Evolutionary conservation across 2,329 filamentous ascomycete species (phyloP), one percentile per base, ranked within the genome.

Genomic region (Talaromyces sp.): DNA sequence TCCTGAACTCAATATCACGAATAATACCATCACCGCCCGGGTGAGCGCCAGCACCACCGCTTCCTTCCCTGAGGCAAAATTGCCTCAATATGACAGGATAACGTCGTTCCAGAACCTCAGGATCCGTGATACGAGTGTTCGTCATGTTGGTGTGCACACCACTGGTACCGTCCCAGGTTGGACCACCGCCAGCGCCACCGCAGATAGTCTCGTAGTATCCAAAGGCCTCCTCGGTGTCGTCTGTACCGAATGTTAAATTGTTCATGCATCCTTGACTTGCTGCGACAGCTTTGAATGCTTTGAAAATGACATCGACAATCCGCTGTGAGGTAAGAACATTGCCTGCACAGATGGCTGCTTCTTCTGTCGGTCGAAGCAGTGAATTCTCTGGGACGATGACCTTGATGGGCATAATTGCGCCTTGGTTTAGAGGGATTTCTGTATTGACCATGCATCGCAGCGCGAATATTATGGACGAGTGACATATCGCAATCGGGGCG

Each of bases 231-330:
- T 64, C 28, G 33, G 19, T 56, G 15, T 64, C 67, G 28, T 68
- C 66, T 8, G 53, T 59, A 28, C 70, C 70, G 47, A 73, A 72
- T n/a, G 68, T 68, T 3, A 73, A 57, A 55, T 67, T 70, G 62
- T 73, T 73, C 59, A 67, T 65, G 33, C 65, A 66, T 0, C 71
- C 71, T 47, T 73, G 71, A 11, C 62, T 63, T 1, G 68, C 71
- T 3, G 68, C 71, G 27, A 57, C 59, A 10, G 65, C 67, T 10
- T 62, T 57, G 64, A 73, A 72, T 11, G 71, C 70, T 27, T 67
- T 80, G 63, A 73, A 65, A n/a, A 73, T 65, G 42, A 72, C 63
- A 56, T 73, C 71, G 25, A 65, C 64, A 42, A 73, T 67, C 1
- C 71, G 65, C 58, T 73, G 71, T 4, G 68, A 71, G 10, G 71